These are phyloP conservation scores for Aspergillus hancockii DNA, from an alignment of 495 filamentous ascomycete genomes.

Conservation along the genomic window DNA sequence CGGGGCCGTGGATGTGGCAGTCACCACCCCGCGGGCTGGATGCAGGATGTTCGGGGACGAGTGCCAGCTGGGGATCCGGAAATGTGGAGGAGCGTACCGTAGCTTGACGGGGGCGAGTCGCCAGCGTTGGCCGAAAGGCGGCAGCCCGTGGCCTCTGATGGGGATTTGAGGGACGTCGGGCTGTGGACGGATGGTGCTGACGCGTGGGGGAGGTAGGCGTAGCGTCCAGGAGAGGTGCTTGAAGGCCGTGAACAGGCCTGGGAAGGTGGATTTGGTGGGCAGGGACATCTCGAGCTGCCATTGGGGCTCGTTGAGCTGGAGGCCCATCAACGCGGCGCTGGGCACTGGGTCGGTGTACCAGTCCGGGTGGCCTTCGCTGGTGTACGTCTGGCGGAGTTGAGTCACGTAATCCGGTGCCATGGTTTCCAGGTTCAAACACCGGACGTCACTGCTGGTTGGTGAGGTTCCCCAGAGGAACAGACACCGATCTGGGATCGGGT, in stretches of 20 bases:
- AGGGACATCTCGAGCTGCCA: conserved; percentile 17
- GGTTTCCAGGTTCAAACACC: not conserved
- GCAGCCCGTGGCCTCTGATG: conserved; percentile 3
- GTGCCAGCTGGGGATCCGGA: not conserved
- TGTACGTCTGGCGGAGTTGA: conserved; percentile 8
- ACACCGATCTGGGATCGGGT: not conserved
- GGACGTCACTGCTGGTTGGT: conserved; percentile 6
- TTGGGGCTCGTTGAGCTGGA: conserved; percentile 30
- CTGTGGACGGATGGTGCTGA: not conserved
- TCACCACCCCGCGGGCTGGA: not conserved
- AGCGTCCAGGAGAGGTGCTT: too few relatives aligned
- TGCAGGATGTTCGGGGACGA: not conserved
- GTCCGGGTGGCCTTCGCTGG: not conserved
- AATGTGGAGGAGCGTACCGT: not conserved
- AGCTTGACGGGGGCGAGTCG: not conserved
- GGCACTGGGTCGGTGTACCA: conserved; percentile 18
- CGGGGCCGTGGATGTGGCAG: too few relatives aligned
- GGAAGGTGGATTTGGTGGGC: conserved; percentile 9
- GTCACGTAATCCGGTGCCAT: not conserved
- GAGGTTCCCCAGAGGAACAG: conserved; percentile 15
- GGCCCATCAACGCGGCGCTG: conserved; percentile 28
- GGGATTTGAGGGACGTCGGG: not conserved
- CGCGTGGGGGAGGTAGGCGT: too few relatives aligned
- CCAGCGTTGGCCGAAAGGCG: not conserved
- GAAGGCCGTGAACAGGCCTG: not conserved